Conservation (phyloP, 2,329 filamentous ascomycete species). For the Hymenoscyphus linearis region DNA sequence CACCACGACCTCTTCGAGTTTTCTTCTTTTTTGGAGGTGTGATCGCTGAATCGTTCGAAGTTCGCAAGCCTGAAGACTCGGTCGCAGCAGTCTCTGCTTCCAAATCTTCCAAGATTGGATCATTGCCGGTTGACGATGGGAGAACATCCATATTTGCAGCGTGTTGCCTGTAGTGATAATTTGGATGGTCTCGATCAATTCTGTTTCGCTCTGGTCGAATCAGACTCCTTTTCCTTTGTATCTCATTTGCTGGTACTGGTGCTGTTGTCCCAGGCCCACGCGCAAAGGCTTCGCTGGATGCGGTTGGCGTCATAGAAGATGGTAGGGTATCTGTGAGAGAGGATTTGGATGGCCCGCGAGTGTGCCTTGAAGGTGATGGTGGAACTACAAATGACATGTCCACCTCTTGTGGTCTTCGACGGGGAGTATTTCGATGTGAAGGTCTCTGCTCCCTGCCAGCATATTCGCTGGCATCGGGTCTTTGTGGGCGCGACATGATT, state of each 20-base stretch:
- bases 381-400: constrained; percentile 50
- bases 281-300: constrained; percentile 44
- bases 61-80: constrained; percentile 29
- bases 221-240: constrained; percentile 75
- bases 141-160: constrained; percentile 86
- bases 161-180: constrained; percentile 94
- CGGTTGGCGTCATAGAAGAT: constrained; percentile 41
- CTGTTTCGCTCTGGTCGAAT: constrained; percentile 83
- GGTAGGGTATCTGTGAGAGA: constrained; percentile 54
- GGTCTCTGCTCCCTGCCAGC: constrained; percentile 56
- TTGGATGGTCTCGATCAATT: constrained; percentile 81
- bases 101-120: constrained; percentile 76
- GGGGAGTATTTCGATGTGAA: constrained; percentile 63
- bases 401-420: constrained; percentile 63
- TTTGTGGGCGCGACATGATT: constrained; percentile 54
- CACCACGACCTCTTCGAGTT: constrained; percentile 20
- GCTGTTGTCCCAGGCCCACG: constrained; percentile 14
- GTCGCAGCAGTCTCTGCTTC: constrained; percentile 43
- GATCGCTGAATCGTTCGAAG: constrained; percentile 29
- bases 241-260: constrained; percentile 35
- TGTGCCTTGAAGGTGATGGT: constrained; percentile 33
- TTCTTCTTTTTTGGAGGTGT: constrained; percentile 24
- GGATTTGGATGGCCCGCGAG: constrained; percentile 51
- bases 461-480: constrained; percentile 41
- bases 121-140: constrained; percentile 88